Percentiles rank a stretch among this genome's conserved stretches.
These are phyloP conservation scores for Eimeria acervulina DNA, from an alignment of 169 alveolate genomes.

Conservation along the genomic window DNA sequence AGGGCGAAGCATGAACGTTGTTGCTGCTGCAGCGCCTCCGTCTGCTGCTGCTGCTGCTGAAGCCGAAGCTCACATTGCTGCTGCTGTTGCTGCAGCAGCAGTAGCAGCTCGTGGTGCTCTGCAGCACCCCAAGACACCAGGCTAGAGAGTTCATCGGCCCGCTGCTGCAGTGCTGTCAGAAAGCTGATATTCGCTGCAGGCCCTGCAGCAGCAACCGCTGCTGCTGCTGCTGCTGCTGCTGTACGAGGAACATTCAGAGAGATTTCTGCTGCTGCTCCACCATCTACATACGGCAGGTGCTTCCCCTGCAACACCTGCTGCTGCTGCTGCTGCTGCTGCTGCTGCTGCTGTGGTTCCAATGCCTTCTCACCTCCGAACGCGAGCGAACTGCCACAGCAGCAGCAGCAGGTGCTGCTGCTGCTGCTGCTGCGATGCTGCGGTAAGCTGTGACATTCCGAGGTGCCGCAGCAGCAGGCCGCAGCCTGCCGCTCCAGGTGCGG, in stretches of 20 bases:
- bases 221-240: constrained; percentile 45
- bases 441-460: background rate
- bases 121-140: constrained; percentile 66
- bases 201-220: constrained; percentile 1
- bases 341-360: constrained; percentile 29
- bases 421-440: constrained; percentile 32
- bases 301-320: background rate
- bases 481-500: constrained; percentile 57
- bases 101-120: constrained; percentile 60
- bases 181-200: constrained; percentile 5
- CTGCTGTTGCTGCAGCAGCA: constrained; percentile 75
- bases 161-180: constrained; percentile 39
- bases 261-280: constrained; percentile 34
- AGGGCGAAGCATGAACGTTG: constrained; percentile 10
- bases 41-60: background rate
- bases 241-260: background rate
- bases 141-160: constrained; percentile 45
- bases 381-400: background rate
- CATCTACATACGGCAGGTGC: background rate
- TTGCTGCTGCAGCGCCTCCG: constrained; percentile 37
- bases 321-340: constrained; percentile 56
- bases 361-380: background rate
- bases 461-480: background rate
- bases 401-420: constrained; percentile 34
- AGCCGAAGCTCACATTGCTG: constrained; percentile 20